Conservation (phyloP, 495 filamentous ascomycete species). For the Penicillium subrubescens region DNA sequence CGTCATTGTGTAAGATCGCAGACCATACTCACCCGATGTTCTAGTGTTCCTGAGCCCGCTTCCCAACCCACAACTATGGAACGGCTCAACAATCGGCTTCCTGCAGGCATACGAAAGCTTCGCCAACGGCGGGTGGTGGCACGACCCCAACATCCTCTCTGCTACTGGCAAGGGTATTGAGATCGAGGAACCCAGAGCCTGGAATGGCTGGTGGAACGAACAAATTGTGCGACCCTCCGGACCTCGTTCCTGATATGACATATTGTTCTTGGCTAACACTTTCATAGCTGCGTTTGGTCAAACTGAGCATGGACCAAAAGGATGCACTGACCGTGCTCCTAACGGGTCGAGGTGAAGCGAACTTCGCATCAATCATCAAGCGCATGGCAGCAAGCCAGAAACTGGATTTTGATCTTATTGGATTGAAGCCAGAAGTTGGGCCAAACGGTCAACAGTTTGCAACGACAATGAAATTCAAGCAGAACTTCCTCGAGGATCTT, state of each 20-base stretch:
- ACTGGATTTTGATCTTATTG: conserved; percentile 86
- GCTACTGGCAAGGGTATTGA: conserved; percentile 85
- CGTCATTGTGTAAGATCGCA: background rate
- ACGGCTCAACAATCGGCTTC: conserved; percentile 68
- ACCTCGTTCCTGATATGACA: background rate
- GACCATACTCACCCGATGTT: background rate
- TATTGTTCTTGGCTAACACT: conserved; percentile 29
- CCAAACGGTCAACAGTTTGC: conserved; percentile 74
- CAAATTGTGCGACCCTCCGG: conserved; percentile 60
- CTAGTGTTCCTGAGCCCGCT: conserved; percentile 88
- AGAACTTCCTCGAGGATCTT: conserved; percentile 74
- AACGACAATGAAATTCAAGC: conserved; percentile 87
- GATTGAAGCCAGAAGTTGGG: conserved; percentile 81
- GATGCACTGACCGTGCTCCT: conserved; percentile 85
- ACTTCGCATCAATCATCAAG: conserved; percentile 78
- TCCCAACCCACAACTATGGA: conserved; percentile 90
- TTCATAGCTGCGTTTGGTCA: conserved; percentile 69
- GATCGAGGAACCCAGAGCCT: conserved; percentile 78
- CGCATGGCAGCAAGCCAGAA: conserved; percentile 78
- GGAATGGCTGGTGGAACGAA: conserved; percentile 98
- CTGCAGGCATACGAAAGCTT: conserved; percentile 76
- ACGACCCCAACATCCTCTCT: conserved; percentile 81
- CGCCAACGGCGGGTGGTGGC: conserved; percentile 94
- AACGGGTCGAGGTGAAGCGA: conserved; percentile 79
- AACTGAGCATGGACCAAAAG: conserved; percentile 81